Conservation (phyloP, 305 asterid species). For the Caryopteris hybrid region DNA sequence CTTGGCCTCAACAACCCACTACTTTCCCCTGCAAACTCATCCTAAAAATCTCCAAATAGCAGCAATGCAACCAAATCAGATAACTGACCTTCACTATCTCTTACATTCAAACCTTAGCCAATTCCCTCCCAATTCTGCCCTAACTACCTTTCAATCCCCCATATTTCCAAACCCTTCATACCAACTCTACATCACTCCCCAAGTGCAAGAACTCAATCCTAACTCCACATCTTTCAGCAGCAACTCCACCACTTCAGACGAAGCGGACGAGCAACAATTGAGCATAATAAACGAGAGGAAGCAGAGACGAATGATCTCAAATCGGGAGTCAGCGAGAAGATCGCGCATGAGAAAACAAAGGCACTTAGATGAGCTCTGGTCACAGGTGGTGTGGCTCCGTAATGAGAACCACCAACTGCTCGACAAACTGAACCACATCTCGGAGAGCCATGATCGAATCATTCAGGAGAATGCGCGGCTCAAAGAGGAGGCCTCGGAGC, state of each 20-base stretch:
- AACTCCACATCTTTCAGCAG: conserved; percentile 25
- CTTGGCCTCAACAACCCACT: conserved; percentile 21
- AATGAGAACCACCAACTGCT: conserved; percentile 32
- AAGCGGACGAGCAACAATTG: conserved; percentile 34
- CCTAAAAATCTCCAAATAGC: background rate
- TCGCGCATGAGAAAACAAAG: conserved; percentile 42
- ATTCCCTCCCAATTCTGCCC: conserved; percentile 20
- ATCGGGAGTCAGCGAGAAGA: conserved; percentile 42
- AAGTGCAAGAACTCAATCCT: conserved; percentile 27
- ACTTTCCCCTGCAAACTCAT: background rate
- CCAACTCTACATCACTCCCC: conserved; percentile 28
- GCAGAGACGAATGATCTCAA: conserved; percentile 41
- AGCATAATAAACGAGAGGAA: conserved; percentile 37
- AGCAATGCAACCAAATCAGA: conserved; percentile 40
- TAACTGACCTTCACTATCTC: conserved; percentile 25
- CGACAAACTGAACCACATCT: conserved; percentile 24
- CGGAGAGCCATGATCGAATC: conserved; percentile 27
- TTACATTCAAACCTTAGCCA: conserved; percentile 21
- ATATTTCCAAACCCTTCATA: conserved; percentile 17
- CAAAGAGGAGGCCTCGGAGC: conserved; percentile 36
- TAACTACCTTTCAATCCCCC: conserved; percentile 18
- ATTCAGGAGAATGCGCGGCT: conserved; percentile 38
- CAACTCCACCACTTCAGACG: conserved; percentile 45
- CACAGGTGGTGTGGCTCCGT: conserved; percentile 35
- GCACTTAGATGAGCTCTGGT: conserved; percentile 45